Percentiles rank a stretch among this genome's conserved stretches.
These are phyloP conservation scores for Venturia oleaginea DNA, from an alignment of 2,329 filamentous ascomycete species.

Conservation along the genomic window DNA sequence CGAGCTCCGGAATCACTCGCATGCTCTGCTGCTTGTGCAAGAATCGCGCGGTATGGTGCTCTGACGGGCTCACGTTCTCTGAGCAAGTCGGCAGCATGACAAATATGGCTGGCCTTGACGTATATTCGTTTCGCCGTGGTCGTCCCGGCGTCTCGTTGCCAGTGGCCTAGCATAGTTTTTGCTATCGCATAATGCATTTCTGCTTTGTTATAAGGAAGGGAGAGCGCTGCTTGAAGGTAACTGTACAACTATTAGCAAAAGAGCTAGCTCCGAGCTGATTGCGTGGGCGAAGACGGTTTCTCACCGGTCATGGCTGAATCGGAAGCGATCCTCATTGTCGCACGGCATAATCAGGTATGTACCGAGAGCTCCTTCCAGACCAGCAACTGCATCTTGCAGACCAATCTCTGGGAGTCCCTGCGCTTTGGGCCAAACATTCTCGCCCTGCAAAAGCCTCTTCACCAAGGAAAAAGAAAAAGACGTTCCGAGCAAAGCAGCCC, in stretches of 20 bases:
- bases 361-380: constrained; percentile 73
- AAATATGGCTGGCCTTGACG: constrained; percentile 71
- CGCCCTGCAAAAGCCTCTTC: constrained; percentile 64
- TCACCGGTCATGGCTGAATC: constrained; percentile 65
- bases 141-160: constrained; percentile 48
- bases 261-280: constrained; percentile 62
- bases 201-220: constrained; percentile 53
- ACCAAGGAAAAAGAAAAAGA: constrained; percentile 78
- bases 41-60: constrained; percentile 60
- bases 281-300: constrained; percentile 31
- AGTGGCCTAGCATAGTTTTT: constrained; percentile 68
- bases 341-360: constrained; percentile 73
- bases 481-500: constrained; percentile 75
- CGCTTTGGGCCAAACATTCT: constrained; percentile 41
- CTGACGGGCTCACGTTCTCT: constrained; percentile 53
- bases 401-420: constrained; percentile 44
- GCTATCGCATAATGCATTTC: constrained; percentile 92
- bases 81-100: constrained; percentile 66
- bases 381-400: constrained; percentile 62
- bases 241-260: not conserved
- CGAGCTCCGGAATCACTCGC: constrained; percentile 76
- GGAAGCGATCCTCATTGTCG: constrained; percentile 76
- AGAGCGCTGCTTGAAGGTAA: constrained; percentile 59
- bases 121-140: constrained; percentile 46
- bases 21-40: constrained; percentile 69